Evolutionary conservation across 805 yeast genomes (phyloP).

Genomic region (Candida railenensis): DNA sequence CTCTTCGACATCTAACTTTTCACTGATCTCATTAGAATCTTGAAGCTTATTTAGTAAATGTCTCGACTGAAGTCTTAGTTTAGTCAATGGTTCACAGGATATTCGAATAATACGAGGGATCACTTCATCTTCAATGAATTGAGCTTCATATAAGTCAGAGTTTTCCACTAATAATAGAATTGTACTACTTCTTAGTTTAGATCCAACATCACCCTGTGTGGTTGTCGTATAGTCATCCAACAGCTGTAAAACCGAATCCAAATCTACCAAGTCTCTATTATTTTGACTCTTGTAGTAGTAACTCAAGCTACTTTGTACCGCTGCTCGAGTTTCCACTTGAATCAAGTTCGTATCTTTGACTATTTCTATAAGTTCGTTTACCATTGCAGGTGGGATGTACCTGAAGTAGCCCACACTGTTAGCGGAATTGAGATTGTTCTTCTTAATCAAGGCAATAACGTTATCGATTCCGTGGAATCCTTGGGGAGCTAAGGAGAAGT

Average conservation of each 20-base stretch:
- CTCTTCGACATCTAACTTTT: constrained; percentile 8
- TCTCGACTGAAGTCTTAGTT: constrained; percentile 46
- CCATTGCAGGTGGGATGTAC: neutral
- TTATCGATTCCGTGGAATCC: neutral
- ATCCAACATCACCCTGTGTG: constrained; percentile 90
- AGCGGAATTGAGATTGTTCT: neutral
- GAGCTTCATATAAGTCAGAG: constrained; percentile 3
- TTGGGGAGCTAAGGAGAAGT: neutral
- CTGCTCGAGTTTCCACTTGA: constrained; percentile 30
- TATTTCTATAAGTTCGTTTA: neutral
- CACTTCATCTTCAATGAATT: constrained; percentile 11
- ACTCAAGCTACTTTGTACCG: constrained; percentile 22
- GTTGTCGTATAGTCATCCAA: constrained; percentile 78
- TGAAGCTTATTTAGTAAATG: neutral
- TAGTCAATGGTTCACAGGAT: constrained; percentile 63
- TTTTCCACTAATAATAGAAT: constrained; percentile 38
- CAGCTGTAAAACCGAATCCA: constrained; percentile 24
- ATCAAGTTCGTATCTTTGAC: constrained; percentile 7
- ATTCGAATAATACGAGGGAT: constrained; percentile 49
- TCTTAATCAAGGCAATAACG: neutral
- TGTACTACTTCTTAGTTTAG: constrained; percentile 59
- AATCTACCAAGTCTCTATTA: constrained; percentile 3
- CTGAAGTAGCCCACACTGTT: neutral
- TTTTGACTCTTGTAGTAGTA: constrained; percentile 10
- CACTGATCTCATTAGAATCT: neutral